Base-by-base conservation (phyloP, 2,329 filamentous ascomycete genomes). In the Trichoderma polysporum region DNA sequence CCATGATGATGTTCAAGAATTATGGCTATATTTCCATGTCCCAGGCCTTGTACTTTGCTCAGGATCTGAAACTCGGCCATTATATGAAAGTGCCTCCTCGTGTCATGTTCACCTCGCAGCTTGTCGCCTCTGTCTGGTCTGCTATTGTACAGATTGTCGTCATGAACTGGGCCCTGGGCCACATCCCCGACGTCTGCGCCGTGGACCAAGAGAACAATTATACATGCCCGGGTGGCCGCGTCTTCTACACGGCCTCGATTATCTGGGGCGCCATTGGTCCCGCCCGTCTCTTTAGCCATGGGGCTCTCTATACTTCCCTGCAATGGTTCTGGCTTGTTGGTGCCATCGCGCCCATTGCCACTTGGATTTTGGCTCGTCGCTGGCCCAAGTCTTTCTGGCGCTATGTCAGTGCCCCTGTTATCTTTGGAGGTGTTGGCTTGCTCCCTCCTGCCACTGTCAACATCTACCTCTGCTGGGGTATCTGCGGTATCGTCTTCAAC, bases 1-100 rank as follows among this genome's bases (percentile, higher is more conserved):
- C 89, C 56, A 89, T 91, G 84, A 92, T 92, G 89, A 84, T 92
- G 79, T 92, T 92, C 81, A 91, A 91, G 78, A 90, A 88, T 69
- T 92, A 90, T 72, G 88, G 88, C 59, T 91, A 90, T 74, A 85
- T 91, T 66, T 87, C 83, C 77, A 90, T 90, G 86, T 82, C 82
- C 17, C 87, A 90, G 75, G 88, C 86, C 0, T 80, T 90, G 58
- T 88, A 85, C 75, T 90, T 90, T 75, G 81, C 83, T 5, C 86
- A 88, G 74, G 88, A 90, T 71, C 81, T 90, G 71, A 90, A 90
- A 75, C 82, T 90, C 2, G 88, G 86, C 22, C 88, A 91, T 74
- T 91, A 91, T 79, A 90, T 90, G 86, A 85, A 85, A 76, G 83
- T 85, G 2, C 86, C 87, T 2, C 87, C 86, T 8, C 84, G 86